Conservation (phyloP, 768 basidiomycete genomes). For the Russula brevipes region DNA sequence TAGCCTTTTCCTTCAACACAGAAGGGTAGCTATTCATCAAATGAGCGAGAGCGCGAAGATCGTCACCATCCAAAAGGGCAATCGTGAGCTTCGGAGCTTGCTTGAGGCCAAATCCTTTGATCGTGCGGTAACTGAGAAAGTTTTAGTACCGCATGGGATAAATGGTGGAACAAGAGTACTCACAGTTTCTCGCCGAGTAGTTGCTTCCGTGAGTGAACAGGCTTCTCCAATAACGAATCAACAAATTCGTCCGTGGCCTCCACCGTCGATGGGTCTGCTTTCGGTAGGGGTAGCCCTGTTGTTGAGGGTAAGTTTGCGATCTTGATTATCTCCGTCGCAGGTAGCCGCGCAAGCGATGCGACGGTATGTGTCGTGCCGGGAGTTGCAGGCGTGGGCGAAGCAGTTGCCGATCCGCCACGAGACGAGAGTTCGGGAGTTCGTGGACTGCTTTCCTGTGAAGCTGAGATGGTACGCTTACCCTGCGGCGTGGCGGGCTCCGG, state of each 20-base stretch:
- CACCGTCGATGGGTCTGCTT: conserved; percentile 30
- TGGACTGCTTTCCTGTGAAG: conserved; percentile 46
- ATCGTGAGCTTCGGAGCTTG: conserved; percentile 85
- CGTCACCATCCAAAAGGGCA: conserved; percentile 75
- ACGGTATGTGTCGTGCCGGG: conserved; percentile 59
- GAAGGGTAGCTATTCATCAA: conserved; percentile 83
- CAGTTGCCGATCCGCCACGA: conserved; percentile 63
- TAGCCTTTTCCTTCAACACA: conserved; percentile 59
- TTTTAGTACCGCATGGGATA: not conserved
- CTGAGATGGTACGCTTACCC: conserved; percentile 40
- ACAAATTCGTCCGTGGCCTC: conserved; percentile 57
- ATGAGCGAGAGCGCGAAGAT: conserved; percentile 76
- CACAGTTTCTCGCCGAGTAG: conserved; percentile 73
- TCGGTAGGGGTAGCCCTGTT: conserved; percentile 34
- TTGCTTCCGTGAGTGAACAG: conserved; percentile 81
- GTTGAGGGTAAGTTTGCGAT: conserved; percentile 49
- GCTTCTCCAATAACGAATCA: conserved; percentile 61
- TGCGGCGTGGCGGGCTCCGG: conserved; percentile 54
- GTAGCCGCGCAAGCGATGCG: conserved; percentile 61
- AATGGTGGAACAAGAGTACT: conserved; percentile 29
- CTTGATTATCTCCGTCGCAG: conserved; percentile 69
- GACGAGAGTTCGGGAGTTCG: conserved; percentile 75
- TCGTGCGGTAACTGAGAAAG: conserved; percentile 41
- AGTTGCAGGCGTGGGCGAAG: conserved; percentile 64
- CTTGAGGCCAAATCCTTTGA: conserved; percentile 80